Base-by-base conservation (phyloP, 371 early-diverging fungal species). In the Mucor racemosus region DNA sequence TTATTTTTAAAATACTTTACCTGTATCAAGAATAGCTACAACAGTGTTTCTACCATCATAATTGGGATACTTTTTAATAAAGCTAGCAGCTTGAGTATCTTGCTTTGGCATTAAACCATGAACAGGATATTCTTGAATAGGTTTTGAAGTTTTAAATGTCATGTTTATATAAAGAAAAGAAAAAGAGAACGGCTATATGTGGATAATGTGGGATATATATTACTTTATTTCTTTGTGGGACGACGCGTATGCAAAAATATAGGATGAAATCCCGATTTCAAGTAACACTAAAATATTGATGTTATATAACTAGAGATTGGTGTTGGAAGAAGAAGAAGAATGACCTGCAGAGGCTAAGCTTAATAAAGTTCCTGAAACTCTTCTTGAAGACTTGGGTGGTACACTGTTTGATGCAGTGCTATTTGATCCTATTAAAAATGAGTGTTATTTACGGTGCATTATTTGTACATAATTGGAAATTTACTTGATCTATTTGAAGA, bases 1-100 rank as follows among this genome's bases (percentile, higher is more conserved):
- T 17, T 31, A 19, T 38, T 40, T 15, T 63, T n/a, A 21, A 8
- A 0, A 17, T 2, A 15, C 14, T 33, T 58, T 75, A 79, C 86
- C 96, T 5, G 96, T 95, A 72, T 95, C 96, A 14, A 97, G 86
- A 67, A 97, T 91, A 35, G 97, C 98, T 65, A 96, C 86, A 33
- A 95, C 90, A 33, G 93, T 91, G 57, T 90, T 90, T 65, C 97
- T 88, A 17, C 98, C 98, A 64, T 98, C 97, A 74, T 88, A 94
- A 39, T 87, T 84, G 31, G 95, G 92, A 70, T 90, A 85, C 78
- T 94, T 93, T 72, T 88, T 87, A 39, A 96, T 68, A 75, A 94
- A 96, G 26, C 87, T 76, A 36, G 90, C 87, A 0, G 93, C 95
- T 79, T 96, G 91, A 4, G 96, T 95, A 75, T 95, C 96, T 75